phyloP scores from a whole-genome alignment of 139 green algal genomes.

The Picochlorum sp. region DNA sequence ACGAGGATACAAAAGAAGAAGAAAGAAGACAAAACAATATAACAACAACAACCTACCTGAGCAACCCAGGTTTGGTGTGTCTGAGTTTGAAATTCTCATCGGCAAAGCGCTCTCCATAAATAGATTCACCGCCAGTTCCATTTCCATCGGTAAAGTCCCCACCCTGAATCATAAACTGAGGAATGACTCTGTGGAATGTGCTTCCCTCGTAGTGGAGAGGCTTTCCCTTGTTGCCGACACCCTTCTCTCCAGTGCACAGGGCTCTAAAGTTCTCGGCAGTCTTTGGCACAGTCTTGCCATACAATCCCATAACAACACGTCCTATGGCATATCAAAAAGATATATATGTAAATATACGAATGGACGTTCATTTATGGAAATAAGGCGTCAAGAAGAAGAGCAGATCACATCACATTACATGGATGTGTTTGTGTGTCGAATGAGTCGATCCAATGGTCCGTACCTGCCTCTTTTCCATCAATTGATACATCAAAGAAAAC shows the following conservation, averaged over 20 bases:
- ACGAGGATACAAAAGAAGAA: background rate
- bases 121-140: constrained; percentile 79
- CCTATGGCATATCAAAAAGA: constrained; percentile 26
- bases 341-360: too few species aligned
- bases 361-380: too few species aligned
- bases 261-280: constrained; percentile 81
- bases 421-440: background rate
- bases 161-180: constrained; percentile 85
- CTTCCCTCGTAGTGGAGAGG: constrained; percentile 67
- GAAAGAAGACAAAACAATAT: constrained; percentile 24
- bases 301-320: constrained; percentile 75
- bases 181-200: constrained; percentile 83
- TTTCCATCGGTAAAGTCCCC: constrained; percentile 76
- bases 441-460: background rate
- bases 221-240: constrained; percentile 65
- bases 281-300: constrained; percentile 71
- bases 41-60: constrained; percentile 18
- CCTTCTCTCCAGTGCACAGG: constrained; percentile 64
- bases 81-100: constrained; percentile 86
- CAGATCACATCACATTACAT: too few species aligned
- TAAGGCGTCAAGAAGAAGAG: too few species aligned
- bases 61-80: constrained; percentile 59
- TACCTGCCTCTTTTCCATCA: constrained; percentile 15
- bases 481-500: constrained; percentile 28
- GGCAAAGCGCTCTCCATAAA: constrained; percentile 60